Evolutionary conservation across 768 basidiomycete genomes (phyloP).

Genomic region (Amanita rubescens): DNA sequence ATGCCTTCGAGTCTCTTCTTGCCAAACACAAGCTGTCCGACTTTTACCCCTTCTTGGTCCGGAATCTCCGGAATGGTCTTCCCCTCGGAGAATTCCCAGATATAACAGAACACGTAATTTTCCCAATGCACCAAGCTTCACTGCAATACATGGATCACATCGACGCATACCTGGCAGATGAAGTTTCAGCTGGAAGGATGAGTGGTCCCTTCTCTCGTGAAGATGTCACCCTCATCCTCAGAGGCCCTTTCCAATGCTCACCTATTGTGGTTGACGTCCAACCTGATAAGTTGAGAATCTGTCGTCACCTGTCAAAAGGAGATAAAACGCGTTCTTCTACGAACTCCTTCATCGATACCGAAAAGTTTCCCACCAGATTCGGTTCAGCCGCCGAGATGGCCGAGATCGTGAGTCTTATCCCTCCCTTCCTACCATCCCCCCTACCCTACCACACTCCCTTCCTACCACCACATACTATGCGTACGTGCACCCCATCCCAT

Average conservation of each 20-base stretch:
- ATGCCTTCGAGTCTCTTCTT: constrained; percentile 20
- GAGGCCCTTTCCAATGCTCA: constrained; percentile 23
- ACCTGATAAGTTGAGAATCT: constrained; percentile 19
- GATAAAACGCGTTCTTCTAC: constrained; percentile 9
- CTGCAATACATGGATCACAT: constrained; percentile 11
- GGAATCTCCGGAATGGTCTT: constrained; percentile 25
- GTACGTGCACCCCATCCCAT: too few species aligned
- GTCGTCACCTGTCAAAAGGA: constrained; percentile 21
- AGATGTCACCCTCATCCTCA: constrained; percentile 14
- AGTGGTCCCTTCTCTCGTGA: constrained; percentile 16
- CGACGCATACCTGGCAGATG: constrained; percentile 13
- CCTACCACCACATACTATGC: too few species aligned
- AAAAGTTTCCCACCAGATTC: constrained; percentile 21
- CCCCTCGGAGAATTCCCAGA: constrained; percentile 25
- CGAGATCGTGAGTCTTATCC: constrained; percentile 12
- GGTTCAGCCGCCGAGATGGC: constrained; percentile 18
- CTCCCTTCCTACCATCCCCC: background rate
- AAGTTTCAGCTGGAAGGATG: constrained; percentile 17
- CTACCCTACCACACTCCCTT: too few species aligned
- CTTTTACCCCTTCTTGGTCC: constrained; percentile 21
- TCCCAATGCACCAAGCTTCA: constrained; percentile 11
- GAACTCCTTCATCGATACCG: constrained; percentile 18
- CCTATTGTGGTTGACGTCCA: constrained; percentile 21
- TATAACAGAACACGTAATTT: constrained; percentile 13
- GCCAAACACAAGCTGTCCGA: constrained; percentile 14